Evolutionary conservation across 2,329 filamentous ascomycete species (phyloP), one percentile per base, ranked within the genome.

Genomic region (Samsoniella hepiali): DNA sequence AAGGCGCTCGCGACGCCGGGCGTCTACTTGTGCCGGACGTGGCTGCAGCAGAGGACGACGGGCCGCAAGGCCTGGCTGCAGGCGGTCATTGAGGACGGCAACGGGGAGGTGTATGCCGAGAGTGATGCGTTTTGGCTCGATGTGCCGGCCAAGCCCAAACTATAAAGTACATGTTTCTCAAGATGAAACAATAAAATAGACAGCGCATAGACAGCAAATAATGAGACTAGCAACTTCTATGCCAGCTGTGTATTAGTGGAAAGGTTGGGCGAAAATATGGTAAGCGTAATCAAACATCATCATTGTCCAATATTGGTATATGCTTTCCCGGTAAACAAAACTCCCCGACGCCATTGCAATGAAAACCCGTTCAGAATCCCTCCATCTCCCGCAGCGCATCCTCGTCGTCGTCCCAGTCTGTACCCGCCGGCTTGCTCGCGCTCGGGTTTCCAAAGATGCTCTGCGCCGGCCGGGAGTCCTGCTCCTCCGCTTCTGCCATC

Each of bases 321-420:
- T 59, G 47, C 15, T 40, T 50, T 29, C 1, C 34, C 8, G 13
- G 2, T 11, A 32, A 27, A 59, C n/a, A 62, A 38, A 56, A 62
- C 31, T 38, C 59, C 59, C 2, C 17, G 22, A 42, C 59, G 51
- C 59, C 59, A 36, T 29, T 44, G 34, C 59, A 56, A 45, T 54
- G 17, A 5, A 31, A 31, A 15, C 38, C n/a, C 10, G 7, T 1
- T 44, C 81, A 85, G 31, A 84, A 66, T 0, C 79, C 83, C 47
- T 83, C 82, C 82, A 86, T 84, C 66, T 85, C 85, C 44, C 82
- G 85, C 85, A 92, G 88, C 1, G 83, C 87, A 65, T 86, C 88
- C 74, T 89, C 85, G 15, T 89, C 87, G 61, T 88, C 87, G 1
- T 80, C 83, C 71, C 84, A 87, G 31, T 78, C 74, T 42, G 81